Base-by-base conservation (phyloP, 306 rosid species). In the Cucumis cinereus region DNA sequence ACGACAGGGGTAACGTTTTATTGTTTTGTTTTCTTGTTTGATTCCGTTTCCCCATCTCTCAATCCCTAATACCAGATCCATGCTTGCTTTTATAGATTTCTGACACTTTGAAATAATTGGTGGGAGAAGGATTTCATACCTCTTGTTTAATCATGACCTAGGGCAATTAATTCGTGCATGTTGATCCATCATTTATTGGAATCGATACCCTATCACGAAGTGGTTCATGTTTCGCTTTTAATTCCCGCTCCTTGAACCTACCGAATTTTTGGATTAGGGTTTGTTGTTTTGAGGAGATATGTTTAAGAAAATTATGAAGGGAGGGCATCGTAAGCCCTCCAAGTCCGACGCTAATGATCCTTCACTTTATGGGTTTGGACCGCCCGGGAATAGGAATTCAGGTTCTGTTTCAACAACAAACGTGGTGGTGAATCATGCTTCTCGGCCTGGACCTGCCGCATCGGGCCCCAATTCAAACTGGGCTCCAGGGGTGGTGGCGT, bases 251-350 rank as follows among this genome's bases (percentile, higher is more conserved):
- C 61, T 8, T 62, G 23, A 84, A n/a, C 62, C 74, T 77, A 38
- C 64, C 30, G 16, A 55, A 82, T 71, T 74, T 49, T 84, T 84
- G 93, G 88, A 81, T 84, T 89, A 84, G 89, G 94, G 88, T 83
- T 77, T 24, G 58, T 87, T 82, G 40, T 77, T 47, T 68, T 69
- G 40, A 47, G 80, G 43, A 30, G 82, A 79, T 80, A 92, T 94
- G 99, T 89, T 94, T 60, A 90, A 88, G 90, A 94, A 92, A 70
- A 88, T 94, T 74, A 94, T 92, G 85, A 89, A 88, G 71, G 95
- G 92, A 49, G 91, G 96, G 88, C 81, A 85, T 52, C 85, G 87
- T 38, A 94, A 94, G 90, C 89, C 92, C 87, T 85, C 97, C 79
- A 94, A 94, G 83, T 86, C 99, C 11, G 99, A 92, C 49, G 50